Conservation (phyloP, 164 flowering plant genomes). For the Stephania cephalantha region DNA sequence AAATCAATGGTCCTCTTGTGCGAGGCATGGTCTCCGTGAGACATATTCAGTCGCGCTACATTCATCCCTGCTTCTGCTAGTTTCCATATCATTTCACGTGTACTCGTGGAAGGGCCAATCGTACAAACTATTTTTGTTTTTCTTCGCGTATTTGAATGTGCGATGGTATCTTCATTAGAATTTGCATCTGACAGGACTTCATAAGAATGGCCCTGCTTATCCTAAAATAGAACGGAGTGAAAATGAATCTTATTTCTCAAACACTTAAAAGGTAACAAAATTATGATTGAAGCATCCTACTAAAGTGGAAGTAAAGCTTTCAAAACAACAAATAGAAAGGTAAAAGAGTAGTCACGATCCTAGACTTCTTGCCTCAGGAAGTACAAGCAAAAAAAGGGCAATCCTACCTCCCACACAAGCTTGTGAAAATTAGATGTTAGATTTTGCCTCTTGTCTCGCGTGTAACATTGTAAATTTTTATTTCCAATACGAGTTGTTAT, state of each 20-base stretch:
- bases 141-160: constrained; percentile 26
- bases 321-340: too few relatives aligned
- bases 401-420: too few relatives aligned
- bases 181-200: constrained; percentile 26
- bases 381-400: neutral
- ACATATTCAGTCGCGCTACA: constrained; percentile 96
- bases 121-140: constrained; percentile 97
- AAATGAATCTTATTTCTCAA: neutral
- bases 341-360: too few relatives aligned
- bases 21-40: constrained; percentile 99
- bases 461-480: neutral
- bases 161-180: constrained; percentile 14
- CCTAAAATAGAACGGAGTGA: constrained; percentile 18
- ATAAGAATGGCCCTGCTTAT: constrained; percentile 18
- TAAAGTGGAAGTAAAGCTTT: neutral
- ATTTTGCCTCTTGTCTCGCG: neutral
- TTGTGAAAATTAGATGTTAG: neutral
- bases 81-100: constrained; percentile 98
- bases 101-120: constrained; percentile 88
- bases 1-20: constrained; percentile 87
- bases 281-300: neutral
- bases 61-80: constrained; percentile 94
- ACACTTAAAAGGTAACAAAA: neutral
- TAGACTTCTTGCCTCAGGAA: neutral
- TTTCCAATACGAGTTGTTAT: neutral